Base-by-base conservation (phyloP, 192 early-diverging fungal species). In the Entomortierella beljakovae region DNA sequence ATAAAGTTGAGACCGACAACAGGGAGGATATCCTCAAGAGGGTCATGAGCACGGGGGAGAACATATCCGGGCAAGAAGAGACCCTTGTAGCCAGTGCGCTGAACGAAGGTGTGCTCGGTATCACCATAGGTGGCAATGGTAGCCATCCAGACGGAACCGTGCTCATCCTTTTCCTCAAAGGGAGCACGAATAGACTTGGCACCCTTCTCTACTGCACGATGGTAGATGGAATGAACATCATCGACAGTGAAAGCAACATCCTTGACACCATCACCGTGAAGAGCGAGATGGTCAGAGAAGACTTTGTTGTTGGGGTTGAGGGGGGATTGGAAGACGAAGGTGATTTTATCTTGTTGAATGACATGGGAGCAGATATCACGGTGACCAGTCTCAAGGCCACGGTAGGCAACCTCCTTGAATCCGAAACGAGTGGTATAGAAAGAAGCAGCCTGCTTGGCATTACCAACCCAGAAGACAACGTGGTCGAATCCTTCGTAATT, bases 71-170 rank as follows among this genome's bases (percentile, higher is more conserved):
- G 98, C 43, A 98, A 86, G 84, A 98, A 99, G 16, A 61, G 16
- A 48, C 98, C 98, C 34, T 88, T 92, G 86, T 97, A 99, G 42
- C 80, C 80, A 51, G 59, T 84, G 42, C 92, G 90, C 81, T 99
- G 86, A 59, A 99, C 90, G 80, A 98, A 94, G 35, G 96, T 97
- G 84, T 99, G 96, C 68, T 96, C 91, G n/a, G 93, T 92, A 82
- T 98, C 95, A 83, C 96, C 96, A 83, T 98, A 97, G 59, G 94
- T 94, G 50, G 90, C 88, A 64, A 99, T 90, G 52, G 96, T 98
- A 53, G 97, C 96, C 90, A 97, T 93, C 26, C 93, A 82, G 29
- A 97, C 96, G 2, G 86, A 81, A n/a, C 98, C 98, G 70, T 95
- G 43, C 69, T 93, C 88, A 83, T 98, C 98, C 37, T 81, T 74